Percentiles rank a stretch among this genome's conserved stretches.
phyloP scores from a whole-genome alignment of 2,329 filamentous ascomycete species.

The Drechslerella coelobrocha region DNA sequence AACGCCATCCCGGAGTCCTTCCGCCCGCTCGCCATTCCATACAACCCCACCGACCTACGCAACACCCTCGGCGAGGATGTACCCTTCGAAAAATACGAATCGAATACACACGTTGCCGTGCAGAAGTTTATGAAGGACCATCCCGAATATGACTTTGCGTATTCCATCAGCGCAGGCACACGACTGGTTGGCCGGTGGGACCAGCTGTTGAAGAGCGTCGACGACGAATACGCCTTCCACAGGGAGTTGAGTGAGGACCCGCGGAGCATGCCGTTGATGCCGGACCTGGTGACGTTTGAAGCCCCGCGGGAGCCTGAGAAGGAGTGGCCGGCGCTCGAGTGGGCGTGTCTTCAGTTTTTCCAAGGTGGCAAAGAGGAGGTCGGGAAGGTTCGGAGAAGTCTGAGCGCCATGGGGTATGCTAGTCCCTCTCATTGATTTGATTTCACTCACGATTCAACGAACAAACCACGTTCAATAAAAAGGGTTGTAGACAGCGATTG shows the following conservation, averaged over 20 bases:
- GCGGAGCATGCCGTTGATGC: conserved; percentile 10
- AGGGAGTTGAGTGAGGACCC: conserved; percentile 15
- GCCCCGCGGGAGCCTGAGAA: conserved; percentile 36
- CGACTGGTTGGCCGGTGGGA: conserved; percentile 42
- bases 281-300: conserved; percentile 44
- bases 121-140: conserved; percentile 48
- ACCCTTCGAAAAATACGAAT: conserved; percentile 28
- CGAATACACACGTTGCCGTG: conserved; percentile 37
- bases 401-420: conserved; percentile 36
- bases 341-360: conserved; percentile 38
- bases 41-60: conserved; percentile 33
- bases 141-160: conserved; percentile 37
- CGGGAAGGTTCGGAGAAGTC: conserved; percentile 23
- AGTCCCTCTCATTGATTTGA: too few species aligned
- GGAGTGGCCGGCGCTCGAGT: conserved; percentile 31
- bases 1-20: conserved; percentile 25
- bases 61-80: conserved; percentile 26
- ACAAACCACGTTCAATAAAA: neutral
- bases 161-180: conserved; percentile 23
- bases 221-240: conserved; percentile 47
- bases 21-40: conserved; percentile 32
- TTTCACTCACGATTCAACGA: neutral
- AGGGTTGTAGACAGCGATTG: neutral
- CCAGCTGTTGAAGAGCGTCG: conserved; percentile 34
- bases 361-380: conserved; percentile 2